Percentiles rank a stretch among this genome's conserved stretches.
Evolutionary conservation across 805 yeast genomes (phyloP).

Genomic region (Torulaspora microellipsoides): DNA sequence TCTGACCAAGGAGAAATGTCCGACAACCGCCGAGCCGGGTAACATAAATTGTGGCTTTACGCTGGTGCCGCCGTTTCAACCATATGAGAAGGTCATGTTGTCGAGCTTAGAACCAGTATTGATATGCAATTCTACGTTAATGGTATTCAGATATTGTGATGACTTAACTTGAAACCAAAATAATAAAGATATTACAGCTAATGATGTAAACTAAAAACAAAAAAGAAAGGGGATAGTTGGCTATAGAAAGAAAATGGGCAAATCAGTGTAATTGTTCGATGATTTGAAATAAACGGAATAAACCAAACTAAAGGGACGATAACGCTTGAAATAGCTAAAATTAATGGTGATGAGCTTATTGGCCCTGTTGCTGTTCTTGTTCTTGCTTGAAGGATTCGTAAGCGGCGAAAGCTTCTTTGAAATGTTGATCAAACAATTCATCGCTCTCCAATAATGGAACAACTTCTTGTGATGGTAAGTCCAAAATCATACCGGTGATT

Average conservation of each 20-base stretch:
- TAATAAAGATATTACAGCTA: constrained; percentile 11
- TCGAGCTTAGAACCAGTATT: no score
- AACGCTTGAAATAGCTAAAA: neutral
- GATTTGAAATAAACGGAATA: no score
- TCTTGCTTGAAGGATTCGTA: constrained; percentile 81
- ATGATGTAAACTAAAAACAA: constrained; percentile 12
- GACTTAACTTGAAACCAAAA: constrained; percentile 1
- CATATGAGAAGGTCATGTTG: no score
- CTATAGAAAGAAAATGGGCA: no score
- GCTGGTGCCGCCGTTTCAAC: no score
- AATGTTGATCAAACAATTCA: constrained; percentile 81
- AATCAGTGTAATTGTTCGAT: no score
- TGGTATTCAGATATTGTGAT: no score
- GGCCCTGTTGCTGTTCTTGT: constrained; percentile 31
- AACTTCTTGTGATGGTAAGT: constrained; percentile 88
- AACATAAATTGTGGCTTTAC: no score
- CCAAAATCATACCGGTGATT: constrained; percentile 98
- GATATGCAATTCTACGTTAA: no score
- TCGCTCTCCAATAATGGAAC: constrained; percentile 86
- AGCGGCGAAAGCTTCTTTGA: constrained; percentile 91
- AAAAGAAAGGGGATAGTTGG: constrained; percentile 1
- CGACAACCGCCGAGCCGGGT: no score
- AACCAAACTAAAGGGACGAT: no score
- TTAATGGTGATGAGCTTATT: constrained; percentile 9
- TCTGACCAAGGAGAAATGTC: no score